Percentiles rank a stretch among this genome's conserved stretches.
Evolutionary conservation across 768 basidiomycete species (phyloP).

Genomic region (Mycena crocata): DNA sequence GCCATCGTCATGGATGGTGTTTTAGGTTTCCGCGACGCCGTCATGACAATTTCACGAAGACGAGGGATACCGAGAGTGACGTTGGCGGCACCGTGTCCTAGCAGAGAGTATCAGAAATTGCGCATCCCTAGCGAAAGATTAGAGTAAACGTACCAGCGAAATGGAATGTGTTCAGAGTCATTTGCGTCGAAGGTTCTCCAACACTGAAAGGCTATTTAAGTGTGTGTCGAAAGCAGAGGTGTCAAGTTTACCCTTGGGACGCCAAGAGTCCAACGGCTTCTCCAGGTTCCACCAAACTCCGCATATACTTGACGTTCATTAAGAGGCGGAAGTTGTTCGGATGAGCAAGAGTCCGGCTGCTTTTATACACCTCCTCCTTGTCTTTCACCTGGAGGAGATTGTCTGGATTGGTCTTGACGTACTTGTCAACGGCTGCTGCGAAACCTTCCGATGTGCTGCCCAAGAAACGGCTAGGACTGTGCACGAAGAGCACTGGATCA

Average conservation of each 20-base stretch:
- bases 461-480: conserved; percentile 81
- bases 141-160: conserved; percentile 80
- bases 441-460: conserved; percentile 95
- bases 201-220: conserved; percentile 79
- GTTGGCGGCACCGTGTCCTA: conserved; percentile 98
- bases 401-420: conserved; percentile 80
- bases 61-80: conserved; percentile 99
- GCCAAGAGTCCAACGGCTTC: conserved; percentile 98
- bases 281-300: conserved; percentile 94
- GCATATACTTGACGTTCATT: conserved; percentile 94
- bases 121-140: neutral
- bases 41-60: conserved; percentile 98
- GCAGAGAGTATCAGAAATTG: conserved; percentile 14
- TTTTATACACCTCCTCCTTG: conserved; percentile 50
- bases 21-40: conserved; percentile 93
- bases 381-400: conserved; percentile 54
- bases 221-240: neutral
- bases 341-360: conserved; percentile 59
- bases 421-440: conserved; percentile 81
- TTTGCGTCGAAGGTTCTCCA: conserved; percentile 98
- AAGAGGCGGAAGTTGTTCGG: conserved; percentile 77
- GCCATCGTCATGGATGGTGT: conserved; percentile 97
- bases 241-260: conserved; percentile 85
- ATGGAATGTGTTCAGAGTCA: conserved; percentile 99
- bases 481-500: conserved; percentile 79